Evolutionary conservation across 345 rosid species (phyloP), one percentile per base, ranked within the genome.

Genomic region (Anastatica hierochuntica): DNA sequence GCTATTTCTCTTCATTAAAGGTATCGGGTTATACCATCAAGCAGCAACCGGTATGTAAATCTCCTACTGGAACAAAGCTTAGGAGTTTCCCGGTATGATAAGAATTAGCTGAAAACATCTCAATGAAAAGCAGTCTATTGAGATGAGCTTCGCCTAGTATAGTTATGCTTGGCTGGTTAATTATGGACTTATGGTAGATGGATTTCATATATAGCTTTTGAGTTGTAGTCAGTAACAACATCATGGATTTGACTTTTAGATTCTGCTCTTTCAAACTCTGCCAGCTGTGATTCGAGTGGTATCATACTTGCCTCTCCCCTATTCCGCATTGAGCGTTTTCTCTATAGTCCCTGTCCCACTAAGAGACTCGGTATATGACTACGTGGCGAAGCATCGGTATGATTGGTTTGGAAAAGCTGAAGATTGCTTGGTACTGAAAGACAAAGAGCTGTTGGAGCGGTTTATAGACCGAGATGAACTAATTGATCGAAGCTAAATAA

Each of bases 221-320:
- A n/a, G n/a, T n/a, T n/a, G n/a, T n/a, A n/a, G 2, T 12, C n/a
- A 40, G 10, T 26, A 9, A 41, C 15, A 16, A 48, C 10, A 7
- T 4, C 30, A 24, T 42, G 31, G 46, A 34, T 33, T 64, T 23
- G 6, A n/a, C n/a, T n/a, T 24, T 7, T 24, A 3, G 27, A 1
- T 24, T 24, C 5, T 24, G 27, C 6, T 34, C 16, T 15, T 49
- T 49, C 19, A 36, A 20, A 35, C 33, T 43, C 6, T 78, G 69
- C 86, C n/a, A 83, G 95, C 95, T 79, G 97, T 87, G 43, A 72
- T 89, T 29, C 72, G 69, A 67, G 95, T 89, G 21, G 38, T 75
- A 53, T 79, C 89, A 16, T 72, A 85, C 77, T 68, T 83, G 74
- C 95, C 95, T 27, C 49, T 73, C 56, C 95, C 97, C 5, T 86